Percentiles rank a stretch among this genome's conserved stretches.
Conservation (phyloP, 192 early-diverging fungal genomes). For the Backusella sp. region DNA sequence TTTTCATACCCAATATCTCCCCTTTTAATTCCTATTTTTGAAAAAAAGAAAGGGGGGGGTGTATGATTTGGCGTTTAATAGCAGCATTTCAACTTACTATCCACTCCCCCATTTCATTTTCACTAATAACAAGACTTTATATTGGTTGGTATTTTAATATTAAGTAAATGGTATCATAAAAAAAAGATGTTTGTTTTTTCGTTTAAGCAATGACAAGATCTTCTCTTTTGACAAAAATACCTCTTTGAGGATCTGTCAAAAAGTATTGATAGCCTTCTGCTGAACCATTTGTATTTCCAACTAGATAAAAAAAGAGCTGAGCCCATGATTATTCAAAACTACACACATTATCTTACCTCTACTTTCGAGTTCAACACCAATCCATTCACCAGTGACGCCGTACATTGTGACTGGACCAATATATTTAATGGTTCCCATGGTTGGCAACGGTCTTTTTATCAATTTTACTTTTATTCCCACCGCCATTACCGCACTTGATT, state of each 20-base stretch:
- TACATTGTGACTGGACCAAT: slow-evolving; percentile 22
- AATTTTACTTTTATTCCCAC: slow-evolving; percentile 23
- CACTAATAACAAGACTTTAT: background rate
- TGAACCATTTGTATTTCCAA: slow-evolving; percentile 33
- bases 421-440: slow-evolving; percentile 29
- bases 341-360: slow-evolving; percentile 17
- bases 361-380: slow-evolving; percentile 35
- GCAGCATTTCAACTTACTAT: background rate
- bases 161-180: background rate
- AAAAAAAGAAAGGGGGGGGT: background rate
- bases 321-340: background rate
- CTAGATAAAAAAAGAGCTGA: background rate
- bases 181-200: background rate
- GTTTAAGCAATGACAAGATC: slow-evolving; percentile 7
- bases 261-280: slow-evolving; percentile 31
- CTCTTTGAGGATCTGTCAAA: slow-evolving; percentile 35
- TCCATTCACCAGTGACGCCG: slow-evolving; percentile 1
- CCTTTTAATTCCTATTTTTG: background rate
- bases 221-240: slow-evolving; percentile 31
- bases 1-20: background rate
- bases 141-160: background rate
- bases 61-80: background rate
- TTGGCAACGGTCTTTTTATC: slow-evolving; percentile 29
- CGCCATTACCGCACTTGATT: background rate
- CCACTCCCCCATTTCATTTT: background rate